These are phyloP conservation scores for Magnolia changhungtana DNA, from an alignment of 164 flowering plant species.

Conservation along the genomic window DNA sequence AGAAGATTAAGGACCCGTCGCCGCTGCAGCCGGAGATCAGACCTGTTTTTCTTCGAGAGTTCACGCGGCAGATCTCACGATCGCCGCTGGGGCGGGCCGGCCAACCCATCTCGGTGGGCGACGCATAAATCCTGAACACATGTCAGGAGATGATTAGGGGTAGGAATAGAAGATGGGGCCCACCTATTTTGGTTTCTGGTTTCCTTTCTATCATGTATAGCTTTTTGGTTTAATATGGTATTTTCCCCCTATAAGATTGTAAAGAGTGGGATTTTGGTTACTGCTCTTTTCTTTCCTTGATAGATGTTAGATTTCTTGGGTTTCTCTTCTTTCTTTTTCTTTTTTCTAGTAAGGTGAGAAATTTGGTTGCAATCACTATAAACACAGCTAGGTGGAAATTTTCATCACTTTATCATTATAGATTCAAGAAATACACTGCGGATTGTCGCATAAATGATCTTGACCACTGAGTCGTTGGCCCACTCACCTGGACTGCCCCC, in stretches of 20 bases:
- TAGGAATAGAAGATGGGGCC: neutral
- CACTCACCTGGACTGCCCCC: no score
- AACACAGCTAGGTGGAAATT: no score
- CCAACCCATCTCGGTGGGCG: conserved; percentile 50
- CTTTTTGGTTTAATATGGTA: neutral
- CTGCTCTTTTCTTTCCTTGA: neutral
- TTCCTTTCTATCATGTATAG: conserved; percentile 1
- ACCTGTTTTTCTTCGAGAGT: conserved; percentile 29
- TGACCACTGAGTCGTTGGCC: no score
- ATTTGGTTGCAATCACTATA: no score
- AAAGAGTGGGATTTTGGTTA: neutral
- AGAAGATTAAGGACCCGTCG: conserved; percentile 43
- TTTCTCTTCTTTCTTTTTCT: neutral
- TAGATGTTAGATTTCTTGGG: no score
- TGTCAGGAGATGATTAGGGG: neutral
- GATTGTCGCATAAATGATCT: no score
- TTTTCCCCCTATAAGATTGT: neutral
- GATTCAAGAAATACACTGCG: no score
- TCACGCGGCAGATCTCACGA: conserved; percentile 46
- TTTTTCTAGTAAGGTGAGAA: no score
- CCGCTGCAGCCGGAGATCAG: conserved; percentile 30
- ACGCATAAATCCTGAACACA: conserved; percentile 12
- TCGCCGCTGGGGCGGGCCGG: conserved; percentile 56
- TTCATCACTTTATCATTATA: no score
- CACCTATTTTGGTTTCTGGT: neutral